Evolutionary conservation across 805 yeast genomes (phyloP), one percentile per base, ranked within the genome.

Genomic region (Jamesozyma piceae): DNA sequence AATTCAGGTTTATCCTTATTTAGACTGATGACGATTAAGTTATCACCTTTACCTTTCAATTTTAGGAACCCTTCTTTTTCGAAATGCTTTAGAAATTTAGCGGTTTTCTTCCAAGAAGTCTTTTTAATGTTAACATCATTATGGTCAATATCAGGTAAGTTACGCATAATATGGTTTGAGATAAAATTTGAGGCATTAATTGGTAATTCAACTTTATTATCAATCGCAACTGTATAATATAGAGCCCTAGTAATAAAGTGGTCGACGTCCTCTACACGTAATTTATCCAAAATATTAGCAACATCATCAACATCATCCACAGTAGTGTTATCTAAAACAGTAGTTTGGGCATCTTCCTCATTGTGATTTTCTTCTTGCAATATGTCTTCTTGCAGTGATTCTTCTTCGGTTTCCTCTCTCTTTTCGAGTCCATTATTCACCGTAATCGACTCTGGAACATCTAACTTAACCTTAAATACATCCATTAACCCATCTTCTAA

Each of bases 51-150:
- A 6, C 95, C 97, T 51, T 88, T 86, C 21, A 80, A 59, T 43
- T 77, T 78, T 19, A 92, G 47, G 43, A 80, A 74, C 1, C 77
- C 77, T 35, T 72, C 70, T 58, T 87, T 90, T 50, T 85, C 95
- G 80, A 89, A 86, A 5, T 83, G 79, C 56, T 87, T 90, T 42
- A 90, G 64, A 54, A 81, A 87, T 59, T 88, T 89, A 13, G 88
- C 74, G 3, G 90, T 77, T 56, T 90, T 90, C 61, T 84, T 88
- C 95, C 95, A 90, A 2, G 88, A 75, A 0, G 95, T 79, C 55
- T 78, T 82, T 61, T 88, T 89, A 45, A 83, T 73, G 50, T 74
- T 79, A 32, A 80, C 73, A 39, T 64, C 62, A 22, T 64, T 59
- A 3, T 66, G 55, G 52, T 78, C 81, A 42, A 82, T 72, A 1